Evolutionary conservation across 805 yeast genomes (phyloP).

Genomic region (Yamadazyma akitaensis): DNA sequence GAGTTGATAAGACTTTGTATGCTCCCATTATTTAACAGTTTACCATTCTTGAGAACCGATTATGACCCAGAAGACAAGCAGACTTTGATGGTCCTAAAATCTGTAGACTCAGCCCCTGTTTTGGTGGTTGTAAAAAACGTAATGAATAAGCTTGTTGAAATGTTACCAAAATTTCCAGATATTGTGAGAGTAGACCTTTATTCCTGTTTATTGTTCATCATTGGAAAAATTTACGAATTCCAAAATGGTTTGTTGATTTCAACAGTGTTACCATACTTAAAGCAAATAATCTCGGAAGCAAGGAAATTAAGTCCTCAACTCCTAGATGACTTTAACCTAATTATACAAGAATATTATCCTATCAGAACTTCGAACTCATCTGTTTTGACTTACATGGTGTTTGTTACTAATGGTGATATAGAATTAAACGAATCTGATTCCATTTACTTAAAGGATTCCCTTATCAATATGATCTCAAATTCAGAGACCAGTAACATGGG

Average conservation of each 20-base stretch:
- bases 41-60: conserved; percentile 58
- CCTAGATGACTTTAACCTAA: conserved; percentile 24
- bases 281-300: conserved; percentile 27
- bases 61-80: conserved; percentile 26
- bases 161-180: conserved; percentile 63
- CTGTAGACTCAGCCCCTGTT: conserved; percentile 35
- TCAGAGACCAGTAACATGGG: conserved; percentile 26
- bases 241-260: conserved; percentile 43
- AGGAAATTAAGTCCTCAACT: conserved; percentile 18
- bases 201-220: conserved; percentile 63
- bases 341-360: conserved; percentile 21
- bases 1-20: conserved; percentile 72
- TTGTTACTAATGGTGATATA: conserved; percentile 35
- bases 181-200: conserved; percentile 68
- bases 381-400: conserved; percentile 32
- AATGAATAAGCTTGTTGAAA: conserved; percentile 53
- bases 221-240: conserved; percentile 53
- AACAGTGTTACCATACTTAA: conserved; percentile 44
- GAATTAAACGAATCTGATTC: conserved; percentile 24
- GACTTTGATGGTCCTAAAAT: conserved; percentile 22
- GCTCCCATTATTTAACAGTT: conserved; percentile 54
- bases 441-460: conserved; percentile 17
- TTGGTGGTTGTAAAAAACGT: conserved; percentile 45
- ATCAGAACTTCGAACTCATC: conserved; percentile 18
- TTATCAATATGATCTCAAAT: conserved; percentile 22